phyloP scores from a whole-genome alignment of 768 basidiomycete species.

The Trametes punicea region DNA sequence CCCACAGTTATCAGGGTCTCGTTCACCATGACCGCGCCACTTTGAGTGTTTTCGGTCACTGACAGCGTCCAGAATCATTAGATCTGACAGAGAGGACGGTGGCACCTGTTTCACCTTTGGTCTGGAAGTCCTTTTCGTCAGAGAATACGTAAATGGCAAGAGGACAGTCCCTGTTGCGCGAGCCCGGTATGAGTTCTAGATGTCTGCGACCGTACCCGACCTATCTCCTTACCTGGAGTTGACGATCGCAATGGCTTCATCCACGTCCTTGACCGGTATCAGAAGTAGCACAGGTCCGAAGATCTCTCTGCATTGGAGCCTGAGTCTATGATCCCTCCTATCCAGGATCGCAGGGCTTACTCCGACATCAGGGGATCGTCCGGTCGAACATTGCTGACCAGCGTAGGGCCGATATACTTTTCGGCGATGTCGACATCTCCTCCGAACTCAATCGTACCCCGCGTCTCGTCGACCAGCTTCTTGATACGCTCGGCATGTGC shows the following conservation, averaged over 20 bases:
- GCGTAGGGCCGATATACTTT: constrained; percentile 65
- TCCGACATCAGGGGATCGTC: constrained; percentile 74
- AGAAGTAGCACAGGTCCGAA: constrained; percentile 82
- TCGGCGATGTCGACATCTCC: constrained; percentile 52
- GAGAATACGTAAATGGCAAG: constrained; percentile 75
- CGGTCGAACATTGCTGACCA: constrained; percentile 55
- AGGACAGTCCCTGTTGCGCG: constrained; percentile 55
- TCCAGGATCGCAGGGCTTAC: constrained; percentile 36
- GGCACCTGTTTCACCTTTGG: constrained; percentile 41
- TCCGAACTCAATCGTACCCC: constrained; percentile 62
- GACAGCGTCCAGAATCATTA: background rate
- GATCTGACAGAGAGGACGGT: background rate
- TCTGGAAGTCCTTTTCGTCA: constrained; percentile 49
- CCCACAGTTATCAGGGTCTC: constrained; percentile 60
- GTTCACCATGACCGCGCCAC: constrained; percentile 69
- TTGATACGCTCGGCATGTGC: constrained; percentile 55
- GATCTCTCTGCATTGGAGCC: constrained; percentile 50
- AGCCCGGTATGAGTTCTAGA: background rate
- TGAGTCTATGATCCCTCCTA: background rate
- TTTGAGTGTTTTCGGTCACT: constrained; percentile 70
- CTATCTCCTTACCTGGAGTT: constrained; percentile 45
- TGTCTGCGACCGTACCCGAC: background rate
- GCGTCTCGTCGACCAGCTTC: constrained; percentile 52
- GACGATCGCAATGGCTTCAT: constrained; percentile 67
- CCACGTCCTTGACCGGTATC: constrained; percentile 59